Percentiles rank a stretch among this genome's conserved stretches.
These are phyloP conservation scores for Metschnikowia vanudenii DNA, from an alignment of 805 yeast species.

Conservation along the genomic window DNA sequence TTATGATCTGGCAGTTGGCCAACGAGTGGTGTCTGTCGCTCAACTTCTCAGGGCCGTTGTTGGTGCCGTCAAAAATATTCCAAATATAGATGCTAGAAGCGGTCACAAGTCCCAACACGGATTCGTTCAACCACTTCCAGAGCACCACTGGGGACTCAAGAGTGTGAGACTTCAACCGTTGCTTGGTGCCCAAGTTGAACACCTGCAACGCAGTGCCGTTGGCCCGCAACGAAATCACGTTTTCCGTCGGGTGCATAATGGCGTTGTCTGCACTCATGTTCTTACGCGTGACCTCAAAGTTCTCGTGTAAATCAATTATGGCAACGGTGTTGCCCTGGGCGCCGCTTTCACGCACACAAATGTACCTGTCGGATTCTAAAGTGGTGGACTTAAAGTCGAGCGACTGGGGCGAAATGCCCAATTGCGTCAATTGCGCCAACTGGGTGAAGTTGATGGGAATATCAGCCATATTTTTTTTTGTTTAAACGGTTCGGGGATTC, in stretches of 20 bases:
- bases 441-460: conserved; percentile 97
- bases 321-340: conserved; percentile 83
- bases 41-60: conserved; percentile 73
- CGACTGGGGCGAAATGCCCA: conserved; percentile 82
- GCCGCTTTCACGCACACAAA: conserved; percentile 71
- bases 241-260: conserved; percentile 88
- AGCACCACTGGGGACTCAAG: conserved; percentile 85
- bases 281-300: conserved; percentile 79
- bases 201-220: conserved; percentile 95
- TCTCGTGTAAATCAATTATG: conserved; percentile 78
- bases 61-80: conserved; percentile 78
- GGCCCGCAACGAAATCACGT: conserved; percentile 90
- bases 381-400: conserved; percentile 94
- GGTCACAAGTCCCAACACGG: conserved; percentile 80
- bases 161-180: conserved; percentile 83
- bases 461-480: conserved; percentile 38
- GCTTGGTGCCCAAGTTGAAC: conserved; percentile 83
- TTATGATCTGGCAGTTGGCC: conserved; percentile 82
- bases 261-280: conserved; percentile 98
- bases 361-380: conserved; percentile 86
- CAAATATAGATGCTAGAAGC: conserved; percentile 73
- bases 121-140: conserved; percentile 89
- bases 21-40: conserved; percentile 82
- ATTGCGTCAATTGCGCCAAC: conserved; percentile 79
- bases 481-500: too few species aligned